Conservation (phyloP, 2,329 filamentous ascomycete genomes). For the Colletotrichum viniferum region DNA sequence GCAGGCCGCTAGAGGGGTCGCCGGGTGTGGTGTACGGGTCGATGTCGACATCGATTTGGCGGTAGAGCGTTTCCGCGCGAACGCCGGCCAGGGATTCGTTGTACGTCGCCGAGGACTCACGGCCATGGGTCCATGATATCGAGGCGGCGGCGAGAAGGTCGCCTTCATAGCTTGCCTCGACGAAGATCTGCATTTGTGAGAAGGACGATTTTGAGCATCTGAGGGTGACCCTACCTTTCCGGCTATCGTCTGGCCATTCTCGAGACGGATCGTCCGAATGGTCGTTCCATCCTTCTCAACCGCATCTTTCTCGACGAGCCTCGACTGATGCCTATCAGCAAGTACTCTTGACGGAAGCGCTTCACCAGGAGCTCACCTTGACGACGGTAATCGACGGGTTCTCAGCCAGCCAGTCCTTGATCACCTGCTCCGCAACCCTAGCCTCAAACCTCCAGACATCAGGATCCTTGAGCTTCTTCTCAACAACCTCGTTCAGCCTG, state of each 20-base stretch:
- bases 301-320: not conserved
- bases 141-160: constrained; percentile 26
- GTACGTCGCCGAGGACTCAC: constrained; percentile 19
- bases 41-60: constrained; percentile 24
- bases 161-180: constrained; percentile 30
- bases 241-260: not conserved
- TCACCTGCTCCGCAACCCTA: constrained; percentile 22
- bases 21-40: constrained; percentile 23
- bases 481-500: constrained; percentile 16
- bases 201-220: not conserved
- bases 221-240: not conserved
- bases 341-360: not conserved
- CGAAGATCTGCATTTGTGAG: constrained; percentile 20
- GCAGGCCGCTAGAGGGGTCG: constrained; percentile 19
- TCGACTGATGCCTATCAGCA: not conserved
- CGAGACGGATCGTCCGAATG: constrained; percentile 2
- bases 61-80: constrained; percentile 20
- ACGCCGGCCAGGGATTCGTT: constrained; percentile 22
- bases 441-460: constrained; percentile 27
- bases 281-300: not conserved
- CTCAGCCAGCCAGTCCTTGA: constrained; percentile 22
- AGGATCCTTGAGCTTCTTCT: constrained; percentile 9
- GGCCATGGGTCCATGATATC: constrained; percentile 19
- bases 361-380: not conserved
- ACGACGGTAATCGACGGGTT: not conserved